Evolutionary conservation across 805 yeast genomes (phyloP), one percentile per base, ranked within the genome.

Genomic region (Cyberlindnera americana): DNA sequence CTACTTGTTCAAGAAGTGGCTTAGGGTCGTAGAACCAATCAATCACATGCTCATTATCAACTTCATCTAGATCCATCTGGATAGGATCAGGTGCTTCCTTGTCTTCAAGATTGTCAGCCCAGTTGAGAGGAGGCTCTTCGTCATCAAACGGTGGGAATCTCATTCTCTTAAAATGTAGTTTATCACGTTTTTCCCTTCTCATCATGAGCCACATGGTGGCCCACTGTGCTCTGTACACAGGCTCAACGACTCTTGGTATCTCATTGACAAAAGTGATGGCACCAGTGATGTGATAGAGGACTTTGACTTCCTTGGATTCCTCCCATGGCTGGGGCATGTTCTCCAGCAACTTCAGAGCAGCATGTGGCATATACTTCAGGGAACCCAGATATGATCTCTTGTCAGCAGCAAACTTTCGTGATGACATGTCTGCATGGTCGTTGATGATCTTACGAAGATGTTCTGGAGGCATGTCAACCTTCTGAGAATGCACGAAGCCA

Each of bases 261-360:
- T 93, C 98, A 59, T 91, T 83, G 16, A 93, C 96, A 69, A 93
- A 89, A 0, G 99, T 88, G 15, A 93, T 83, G 12, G 99, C 97
- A 19, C 99, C 99, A 0, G 93, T 78, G 16, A 75, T 73, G 56
- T 93, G 99, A 59, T 93, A 93, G 29, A 91, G 62, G 6, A 91
- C 98, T 42, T 75, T 78, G 17, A 93, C 98, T 31, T 85, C 95
- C 46, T 85, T 85, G 2, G 74, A 66, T 37, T 78, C 75, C 59
- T 93, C 98, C 99, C 99, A 93, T 1, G 99, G 99, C 58, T 89
- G 95, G 0, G 99, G 99, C 91, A 93, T 91, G 56, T 88, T 89
- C 54, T 93, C 99, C 28, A 93, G 57, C 28, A 93, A 71, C 60
- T 93, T 93, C 49, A 89, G 62, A 4, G 89, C 75, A 0, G 99